A percentile compares a stretch with the other conserved stretches of the same genome.
These are phyloP conservation scores for Strigomonas culicis DNA, from an alignment of 208 protist species.

Conservation along the genomic window DNA sequence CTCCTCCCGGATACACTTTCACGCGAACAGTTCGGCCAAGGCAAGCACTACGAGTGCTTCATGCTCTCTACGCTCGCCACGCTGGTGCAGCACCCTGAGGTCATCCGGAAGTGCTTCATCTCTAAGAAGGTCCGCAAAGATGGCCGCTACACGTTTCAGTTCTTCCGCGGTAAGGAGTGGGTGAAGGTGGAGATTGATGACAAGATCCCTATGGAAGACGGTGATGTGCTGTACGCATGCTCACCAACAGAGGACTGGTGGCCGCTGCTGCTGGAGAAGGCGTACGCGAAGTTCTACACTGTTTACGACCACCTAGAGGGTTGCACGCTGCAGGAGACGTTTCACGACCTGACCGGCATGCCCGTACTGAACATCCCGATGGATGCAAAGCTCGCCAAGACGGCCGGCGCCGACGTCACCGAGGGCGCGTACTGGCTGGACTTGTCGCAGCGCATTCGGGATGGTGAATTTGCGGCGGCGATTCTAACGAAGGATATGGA, in stretches of 20 bases:
- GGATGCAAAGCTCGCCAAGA: slow-evolving; percentile 53
- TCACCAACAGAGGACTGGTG: slow-evolving; percentile 75
- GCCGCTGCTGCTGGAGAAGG: slow-evolving; percentile 87
- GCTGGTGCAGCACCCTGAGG: slow-evolving; percentile 61
- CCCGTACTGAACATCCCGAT: slow-evolving; percentile 73
- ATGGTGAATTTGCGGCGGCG: slow-evolving; percentile 52
- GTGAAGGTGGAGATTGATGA: slow-evolving; percentile 84
- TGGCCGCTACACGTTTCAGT: slow-evolving; percentile 81
- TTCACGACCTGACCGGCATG: slow-evolving; percentile 76
- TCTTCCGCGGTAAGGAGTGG: slow-evolving; percentile 69
- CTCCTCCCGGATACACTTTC: slow-evolving; percentile 58
- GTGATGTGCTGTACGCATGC: slow-evolving; percentile 48
- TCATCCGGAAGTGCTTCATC: slow-evolving; percentile 81
- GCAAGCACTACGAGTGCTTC: slow-evolving; percentile 84
- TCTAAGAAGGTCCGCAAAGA: slow-evolving; percentile 73
- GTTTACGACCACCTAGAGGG: slow-evolving; percentile 64
- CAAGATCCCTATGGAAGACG: slow-evolving; percentile 46
- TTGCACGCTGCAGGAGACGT: slow-evolving; percentile 67
- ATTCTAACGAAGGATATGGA: slow-evolving; percentile 32
- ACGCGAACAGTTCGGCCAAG: slow-evolving; percentile 74
- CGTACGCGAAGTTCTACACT: slow-evolving; percentile 89
- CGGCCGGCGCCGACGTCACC: slow-evolving; percentile 37
- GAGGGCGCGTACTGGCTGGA: slow-evolving; percentile 41
- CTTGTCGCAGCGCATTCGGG: slow-evolving; percentile 30
- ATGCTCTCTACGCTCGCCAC: slow-evolving; percentile 69